Evolutionary conservation across 176 grass and related monocot species (phyloP), one percentile per base, ranked within the genome.

Genomic region (Aegilops bicornis): DNA sequence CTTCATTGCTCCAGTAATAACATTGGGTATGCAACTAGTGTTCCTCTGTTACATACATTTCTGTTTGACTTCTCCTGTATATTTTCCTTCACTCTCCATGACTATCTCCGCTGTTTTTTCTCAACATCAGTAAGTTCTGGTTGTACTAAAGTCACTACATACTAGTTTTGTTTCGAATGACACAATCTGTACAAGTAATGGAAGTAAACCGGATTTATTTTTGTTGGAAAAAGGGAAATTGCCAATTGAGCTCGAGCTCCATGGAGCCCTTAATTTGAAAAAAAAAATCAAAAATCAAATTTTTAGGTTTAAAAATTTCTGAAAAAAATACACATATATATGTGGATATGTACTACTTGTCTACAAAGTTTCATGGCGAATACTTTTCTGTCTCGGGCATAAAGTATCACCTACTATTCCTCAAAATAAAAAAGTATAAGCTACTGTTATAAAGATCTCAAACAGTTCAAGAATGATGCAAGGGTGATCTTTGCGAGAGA

Each of bases 381-480:
- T 54, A 54, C 16, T 54, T 54, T 54, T 54, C 19, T 54, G 16
- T 54, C 2, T 54, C 5, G 16, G 50, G 15, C 16, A 54, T 54
- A 54, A 54, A 54, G 16, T 54, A 54, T 54, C 50, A 54, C 16
- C 50, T 54, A 54, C 50, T 19, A 54, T 54, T 14, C 2, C 25
- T 25, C 56, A 59, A 8, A 39, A 15, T 4, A 8, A 83, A 67
- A 63, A 70, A 29, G 29, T 5, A 54, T 54, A 54, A 54, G 48
- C 48, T 52, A 70, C 39, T 65, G 52, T 40, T 40, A 31, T 59
- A 54, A 64, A 37, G 45, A 67, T 36, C n/a, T 65, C 43, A 32
- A 79, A 79, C 31, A 77, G 31, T 83, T 54, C 8, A 71, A 86
- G 30, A 76, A 82, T 33, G 40, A 78, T 72, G 54, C 15, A 70